Base-by-base conservation (phyloP, 176 grass and related monocot genomes). In the Cenchrus fungigraminus region DNA sequence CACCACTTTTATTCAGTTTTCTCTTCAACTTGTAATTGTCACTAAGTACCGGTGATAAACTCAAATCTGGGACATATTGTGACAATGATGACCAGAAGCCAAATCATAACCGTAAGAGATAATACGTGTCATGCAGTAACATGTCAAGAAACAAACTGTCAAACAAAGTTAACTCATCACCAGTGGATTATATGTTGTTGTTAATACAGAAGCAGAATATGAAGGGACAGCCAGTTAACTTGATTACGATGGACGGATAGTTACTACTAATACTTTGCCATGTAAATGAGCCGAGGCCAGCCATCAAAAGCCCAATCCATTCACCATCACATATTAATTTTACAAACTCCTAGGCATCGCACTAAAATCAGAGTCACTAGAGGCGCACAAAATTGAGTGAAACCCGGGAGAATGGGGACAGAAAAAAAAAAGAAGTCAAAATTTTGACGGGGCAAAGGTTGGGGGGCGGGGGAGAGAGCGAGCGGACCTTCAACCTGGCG, bases 401-500 rank as follows among this genome's bases (percentile, higher is more conserved):
- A 70, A 15, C 65, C 12, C 14, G 50, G 73, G 13, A 60, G 20
- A 31, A 80, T 61, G 20, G 28, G 14, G 32, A 49, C 67, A 62
- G 6, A 20, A 2, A 11, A 50, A 70, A 65, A n/a, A 51, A 46
- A 46, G 8, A 46, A 40, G 37, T 15, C 61, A 6, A 46, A 66
- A 32, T 55, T 68, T n/a, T 4, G 12, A 16, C 47, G 12, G 50
- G 50, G 5, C 12, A 57, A 55, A 28, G 32, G 20, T 44, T 43
- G 37, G 60, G 37, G 60, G 50, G 67, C 52, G 37, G 37, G 50
- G 67, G 32, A 31, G n/a, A 5, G 54, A 10, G 62, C 58, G 44
- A 5, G 31, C 43, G 62, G 78, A 95, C 95, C 93, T 91, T 98
- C 91, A 98, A 85, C 60, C 87, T 98, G 47, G 85, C 88, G 89